phyloP scores from a whole-genome alignment of 2,329 filamentous ascomycete genomes.

The Calycina marina region DNA sequence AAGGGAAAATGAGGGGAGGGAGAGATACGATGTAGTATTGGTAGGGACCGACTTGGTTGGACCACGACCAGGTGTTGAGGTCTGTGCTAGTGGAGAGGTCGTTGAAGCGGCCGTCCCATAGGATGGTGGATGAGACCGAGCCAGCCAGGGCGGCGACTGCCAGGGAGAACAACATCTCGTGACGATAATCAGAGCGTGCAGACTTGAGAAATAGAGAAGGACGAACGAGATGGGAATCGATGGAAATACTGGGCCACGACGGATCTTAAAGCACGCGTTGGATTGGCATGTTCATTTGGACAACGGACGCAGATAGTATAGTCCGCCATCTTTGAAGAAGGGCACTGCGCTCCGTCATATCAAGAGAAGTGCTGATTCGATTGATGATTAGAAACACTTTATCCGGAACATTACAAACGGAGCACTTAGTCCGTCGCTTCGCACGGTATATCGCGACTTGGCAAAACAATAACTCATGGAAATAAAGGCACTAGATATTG shows the following conservation, averaged over 20 bases:
- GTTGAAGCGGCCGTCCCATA: conserved; percentile 56
- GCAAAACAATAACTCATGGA: no score
- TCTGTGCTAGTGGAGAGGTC: conserved; percentile 37
- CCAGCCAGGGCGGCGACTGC: conserved; percentile 13
- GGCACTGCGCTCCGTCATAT: conserved; percentile 7
- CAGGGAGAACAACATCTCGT: conserved; percentile 14
- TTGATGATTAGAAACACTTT: conserved; percentile 2
- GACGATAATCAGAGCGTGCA: not conserved
- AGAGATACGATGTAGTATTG: conserved; percentile 51
- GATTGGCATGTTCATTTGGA: conserved; percentile 2
- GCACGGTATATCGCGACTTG: no score
- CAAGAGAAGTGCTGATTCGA: conserved; percentile 3
- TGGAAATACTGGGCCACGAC: conserved; percentile 1
- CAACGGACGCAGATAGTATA: not conserved
- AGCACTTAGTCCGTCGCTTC: not conserved
- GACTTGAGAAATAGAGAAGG: not conserved
- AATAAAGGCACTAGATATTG: no score
- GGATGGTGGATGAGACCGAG: conserved; percentile 28
- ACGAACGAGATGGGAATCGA: not conserved
- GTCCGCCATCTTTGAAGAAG: conserved; percentile 1
- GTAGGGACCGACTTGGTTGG: conserved; percentile 54
- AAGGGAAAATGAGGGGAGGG: conserved; percentile 1
- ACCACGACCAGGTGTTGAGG: conserved; percentile 48
- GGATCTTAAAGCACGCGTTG: not conserved
- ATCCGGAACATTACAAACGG: conserved; percentile 1